A percentile compares a stretch with the other conserved stretches of the same genome.
Conservation (phyloP, 2,329 filamentous ascomycete species). For the Diaporthe batatas region DNA sequence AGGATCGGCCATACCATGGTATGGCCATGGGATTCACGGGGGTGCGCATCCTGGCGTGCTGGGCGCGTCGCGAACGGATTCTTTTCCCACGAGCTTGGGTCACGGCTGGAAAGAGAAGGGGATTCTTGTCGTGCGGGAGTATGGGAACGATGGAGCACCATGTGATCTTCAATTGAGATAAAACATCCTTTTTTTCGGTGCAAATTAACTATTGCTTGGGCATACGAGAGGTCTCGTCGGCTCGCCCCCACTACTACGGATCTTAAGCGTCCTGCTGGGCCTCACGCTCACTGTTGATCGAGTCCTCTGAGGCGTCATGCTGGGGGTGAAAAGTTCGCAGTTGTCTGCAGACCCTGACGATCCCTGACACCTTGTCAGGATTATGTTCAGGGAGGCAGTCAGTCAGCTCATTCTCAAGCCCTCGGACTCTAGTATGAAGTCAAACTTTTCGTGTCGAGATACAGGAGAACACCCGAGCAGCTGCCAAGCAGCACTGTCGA, state of each 20-base stretch:
- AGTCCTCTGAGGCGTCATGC: background rate
- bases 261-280: background rate
- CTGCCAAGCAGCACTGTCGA: background rate
- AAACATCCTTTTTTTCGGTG: background rate
- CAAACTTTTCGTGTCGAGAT: background rate
- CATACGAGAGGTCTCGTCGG: background rate
- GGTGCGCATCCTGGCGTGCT: background rate
- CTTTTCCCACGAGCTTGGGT: background rate
- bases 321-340: background rate
- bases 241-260: constrained; percentile 9
- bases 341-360: background rate
- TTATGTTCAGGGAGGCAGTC: background rate
- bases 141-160: background rate
- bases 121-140: background rate
- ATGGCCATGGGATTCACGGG: background rate
- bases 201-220: background rate
- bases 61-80: background rate
- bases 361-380: background rate
- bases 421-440: background rate
- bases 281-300: background rate
- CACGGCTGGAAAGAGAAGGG: constrained; percentile 26
- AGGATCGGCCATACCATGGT: constrained; percentile 6
- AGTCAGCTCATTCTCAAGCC: background rate
- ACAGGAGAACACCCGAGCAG: background rate
- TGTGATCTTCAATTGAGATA: constrained; percentile 8